Evolutionary conservation across 2,329 filamentous ascomycete genomes (phyloP), one percentile per base, ranked within the genome.

Genomic region (Eutypella sp.): DNA sequence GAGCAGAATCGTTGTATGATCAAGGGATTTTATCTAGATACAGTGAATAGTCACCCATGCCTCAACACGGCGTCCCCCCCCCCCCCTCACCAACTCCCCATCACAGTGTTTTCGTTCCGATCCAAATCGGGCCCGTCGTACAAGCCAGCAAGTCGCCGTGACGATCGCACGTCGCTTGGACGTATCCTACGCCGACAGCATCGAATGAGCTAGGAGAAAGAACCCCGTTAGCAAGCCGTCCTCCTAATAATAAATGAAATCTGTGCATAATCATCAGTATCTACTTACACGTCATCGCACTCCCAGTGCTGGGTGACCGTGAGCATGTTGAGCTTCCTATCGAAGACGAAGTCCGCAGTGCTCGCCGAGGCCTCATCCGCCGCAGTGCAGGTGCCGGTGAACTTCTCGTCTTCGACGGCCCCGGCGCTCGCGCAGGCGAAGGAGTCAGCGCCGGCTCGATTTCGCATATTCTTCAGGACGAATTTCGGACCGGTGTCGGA

Each of bases 401-500:
- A 63, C 1, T 48, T 55, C 20, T 41, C 42, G 6, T 55, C 53
- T 22, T 55, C 29, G 13, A 15, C 27, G 6, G 47, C 50, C 5
- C 42, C 49, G 2, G 56, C 45, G 2, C 57, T 50, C 8, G 52
- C 42, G 24, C 64, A 66, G 19, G 50, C 49, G 37, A 65, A 59
- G 6, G 55, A 44, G 27, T 52, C 54, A 11, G 48, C 54, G 50
- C 53, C 58, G 3, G 58, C 55, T n/a, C n/a, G n/a, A n/a, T n/a
- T n/a, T n/a, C n/a, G n/a, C 47, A 63, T 41, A 37, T 52, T 65
- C 20, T 41, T 54, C 44, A 67, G 39, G 0, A 52, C 56, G 46
- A 67, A 67, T 0, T 61, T 59, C 18, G 63, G 62, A 0, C 62
- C 63, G 0, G 57, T 59, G 48, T 67, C 63, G 1, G 47, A 42